These are phyloP conservation scores for Botrytis sinoallii DNA, from an alignment of 2,329 filamentous ascomycete genomes.

Conservation along the genomic window DNA sequence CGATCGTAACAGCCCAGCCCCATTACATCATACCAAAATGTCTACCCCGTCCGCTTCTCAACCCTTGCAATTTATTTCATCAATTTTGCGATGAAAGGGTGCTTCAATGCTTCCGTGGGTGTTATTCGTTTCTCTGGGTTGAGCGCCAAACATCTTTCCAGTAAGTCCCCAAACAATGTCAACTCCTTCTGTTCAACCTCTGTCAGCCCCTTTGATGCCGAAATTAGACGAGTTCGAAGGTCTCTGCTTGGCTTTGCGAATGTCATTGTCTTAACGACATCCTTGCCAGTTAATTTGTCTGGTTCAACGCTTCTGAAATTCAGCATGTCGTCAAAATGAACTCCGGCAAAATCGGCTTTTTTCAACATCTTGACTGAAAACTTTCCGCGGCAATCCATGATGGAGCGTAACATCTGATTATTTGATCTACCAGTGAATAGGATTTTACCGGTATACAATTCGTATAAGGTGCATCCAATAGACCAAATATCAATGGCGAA, in stretches of 20 bases:
- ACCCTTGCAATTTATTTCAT: background rate
- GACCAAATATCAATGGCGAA: conserved; percentile 97
- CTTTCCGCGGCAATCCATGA: conserved; percentile 94
- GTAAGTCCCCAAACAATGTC: conserved; percentile 77
- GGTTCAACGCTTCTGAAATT: conserved; percentile 83
- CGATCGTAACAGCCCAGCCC: background rate
- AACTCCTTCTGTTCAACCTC: conserved; percentile 75
- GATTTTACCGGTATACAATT: conserved; percentile 96
- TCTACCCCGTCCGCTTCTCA: background rate
- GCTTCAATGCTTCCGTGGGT: conserved; percentile 78
- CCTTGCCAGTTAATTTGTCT: conserved; percentile 84
- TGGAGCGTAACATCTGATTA: conserved; percentile 95
- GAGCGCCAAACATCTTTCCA: conserved; percentile 83
- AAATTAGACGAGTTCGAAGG: conserved; percentile 74
- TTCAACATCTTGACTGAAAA: conserved; percentile 86
- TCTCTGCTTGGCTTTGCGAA: conserved; percentile 76
- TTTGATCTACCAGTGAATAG: conserved; percentile 93
- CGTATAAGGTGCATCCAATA: conserved; percentile 93
- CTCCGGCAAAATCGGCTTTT: conserved; percentile 69
- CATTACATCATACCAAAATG: background rate
- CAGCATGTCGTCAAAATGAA: conserved; percentile 81
- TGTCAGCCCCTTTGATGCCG: conserved; percentile 69
- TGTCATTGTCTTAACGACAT: conserved; percentile 63
- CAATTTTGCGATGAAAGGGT: conserved; percentile 68
- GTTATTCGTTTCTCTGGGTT: conserved; percentile 93